phyloP scores from a whole-genome alignment of 2,329 filamentous ascomycete genomes.

The Epichloe coenophiala region DNA sequence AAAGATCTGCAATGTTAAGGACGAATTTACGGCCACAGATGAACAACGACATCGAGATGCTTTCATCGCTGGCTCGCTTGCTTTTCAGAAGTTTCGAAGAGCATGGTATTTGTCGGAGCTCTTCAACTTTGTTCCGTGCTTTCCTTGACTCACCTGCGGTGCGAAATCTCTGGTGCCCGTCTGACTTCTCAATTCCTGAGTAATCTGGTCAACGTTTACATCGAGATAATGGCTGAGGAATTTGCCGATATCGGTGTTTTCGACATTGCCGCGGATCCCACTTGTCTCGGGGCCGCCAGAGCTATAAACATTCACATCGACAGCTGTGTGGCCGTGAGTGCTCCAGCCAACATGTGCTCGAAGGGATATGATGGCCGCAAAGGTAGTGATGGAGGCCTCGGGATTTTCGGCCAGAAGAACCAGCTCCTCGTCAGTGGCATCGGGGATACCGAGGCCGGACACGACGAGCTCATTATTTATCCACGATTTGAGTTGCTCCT shows the following conservation, averaged over 20 bases:
- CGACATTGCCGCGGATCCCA: slow-evolving; percentile 68
- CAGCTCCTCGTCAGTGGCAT: slow-evolving; percentile 61
- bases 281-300: slow-evolving; percentile 52
- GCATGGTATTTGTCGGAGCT: slow-evolving; percentile 1
- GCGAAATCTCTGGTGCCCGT: slow-evolving; percentile 9
- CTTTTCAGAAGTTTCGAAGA: background rate
- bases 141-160: background rate
- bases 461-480: slow-evolving; percentile 55
- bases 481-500: slow-evolving; percentile 42
- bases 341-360: slow-evolving; percentile 87
- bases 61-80: background rate
- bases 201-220: slow-evolving; percentile 68
- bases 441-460: slow-evolving; percentile 60
- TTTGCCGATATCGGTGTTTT: slow-evolving; percentile 83
- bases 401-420: slow-evolving; percentile 46
- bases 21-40: too few species aligned
- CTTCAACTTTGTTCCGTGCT: background rate
- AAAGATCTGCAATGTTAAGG: too few species aligned
- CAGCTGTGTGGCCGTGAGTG: slow-evolving; percentile 84
- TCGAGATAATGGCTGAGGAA: slow-evolving; percentile 71
- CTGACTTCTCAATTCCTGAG: slow-evolving; percentile 56
- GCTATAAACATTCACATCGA: slow-evolving; percentile 94
- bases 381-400: slow-evolving; percentile 34
- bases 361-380: slow-evolving; percentile 77
- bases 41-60: background rate